Conservation (phyloP, 345 rosid genomes). For the Gossypium sturtianum region DNA sequence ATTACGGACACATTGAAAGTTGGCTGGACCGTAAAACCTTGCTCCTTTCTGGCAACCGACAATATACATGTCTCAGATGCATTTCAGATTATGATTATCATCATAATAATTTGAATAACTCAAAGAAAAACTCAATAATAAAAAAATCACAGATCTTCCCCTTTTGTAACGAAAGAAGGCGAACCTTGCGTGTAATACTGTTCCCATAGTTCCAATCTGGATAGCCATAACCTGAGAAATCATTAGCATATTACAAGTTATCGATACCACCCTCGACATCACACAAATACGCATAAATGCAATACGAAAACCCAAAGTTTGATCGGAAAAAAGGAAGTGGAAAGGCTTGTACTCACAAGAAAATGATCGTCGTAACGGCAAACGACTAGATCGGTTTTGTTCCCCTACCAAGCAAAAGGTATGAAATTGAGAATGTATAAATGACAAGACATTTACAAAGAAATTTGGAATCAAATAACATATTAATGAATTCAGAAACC, state of each 20-base stretch:
- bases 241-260: slow-evolving; percentile 14
- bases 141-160: not conserved
- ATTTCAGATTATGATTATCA: not conserved
- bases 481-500: not conserved
- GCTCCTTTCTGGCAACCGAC: slow-evolving; percentile 63
- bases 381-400: slow-evolving; percentile 72
- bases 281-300: not conserved
- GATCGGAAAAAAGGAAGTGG: not conserved
- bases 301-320: not conserved
- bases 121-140: not conserved
- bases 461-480: not conserved
- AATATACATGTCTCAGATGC: slow-evolving; percentile 11
- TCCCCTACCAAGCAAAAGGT: slow-evolving; percentile 46
- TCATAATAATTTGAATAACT: not conserved
- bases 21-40: slow-evolving; percentile 69
- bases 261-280: not conserved
- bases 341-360: slow-evolving; percentile 51
- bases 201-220: slow-evolving; percentile 88
- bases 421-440: slow-evolving; percentile 1
- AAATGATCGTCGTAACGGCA: slow-evolving; percentile 72
- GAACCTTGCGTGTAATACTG: slow-evolving; percentile 78
- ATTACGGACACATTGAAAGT: slow-evolving; percentile 75
- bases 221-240: slow-evolving; percentile 69
- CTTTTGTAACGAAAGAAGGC: not conserved
- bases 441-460: not conserved